phyloP scores from a whole-genome alignment of 768 basidiomycete genomes.

The Pisolithus microcarpus region DNA sequence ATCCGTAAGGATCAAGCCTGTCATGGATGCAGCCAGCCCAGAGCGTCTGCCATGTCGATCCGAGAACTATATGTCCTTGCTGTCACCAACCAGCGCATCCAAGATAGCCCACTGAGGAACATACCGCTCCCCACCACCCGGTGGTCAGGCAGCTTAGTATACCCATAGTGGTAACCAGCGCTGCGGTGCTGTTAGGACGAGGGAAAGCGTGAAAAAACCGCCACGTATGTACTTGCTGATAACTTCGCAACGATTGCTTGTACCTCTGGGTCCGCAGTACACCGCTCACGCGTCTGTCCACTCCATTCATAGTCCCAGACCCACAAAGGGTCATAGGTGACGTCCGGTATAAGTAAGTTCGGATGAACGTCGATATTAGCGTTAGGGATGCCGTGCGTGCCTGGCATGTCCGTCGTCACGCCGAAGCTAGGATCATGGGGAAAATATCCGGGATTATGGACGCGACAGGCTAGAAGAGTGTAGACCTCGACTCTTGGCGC shows the following conservation, averaged over 20 bases:
- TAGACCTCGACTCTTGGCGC: conserved; percentile 72
- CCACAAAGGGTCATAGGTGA: not conserved
- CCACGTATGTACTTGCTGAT: conserved; percentile 42
- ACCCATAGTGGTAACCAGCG: conserved; percentile 46
- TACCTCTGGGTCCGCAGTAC: conserved; percentile 64
- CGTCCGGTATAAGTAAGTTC: conserved; percentile 2
- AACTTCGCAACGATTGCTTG: conserved; percentile 66
- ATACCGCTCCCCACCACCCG: conserved; percentile 80
- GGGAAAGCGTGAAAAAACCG: not conserved
- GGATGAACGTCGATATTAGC: not conserved
- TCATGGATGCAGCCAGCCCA: conserved; percentile 52
- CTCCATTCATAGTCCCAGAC: not conserved
- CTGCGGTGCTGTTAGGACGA: not conserved
- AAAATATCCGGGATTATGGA: conserved; percentile 52
- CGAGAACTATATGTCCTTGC: conserved; percentile 42
- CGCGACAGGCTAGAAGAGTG: conserved; percentile 60
- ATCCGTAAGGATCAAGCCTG: conserved; percentile 59
- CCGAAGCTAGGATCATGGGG: not conserved
- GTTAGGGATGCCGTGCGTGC: no score
- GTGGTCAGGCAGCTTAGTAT: conserved; percentile 71
- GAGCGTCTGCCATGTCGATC: conserved; percentile 69
- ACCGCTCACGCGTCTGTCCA: conserved; percentile 25
- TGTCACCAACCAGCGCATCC: not conserved
- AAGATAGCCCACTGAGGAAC: conserved; percentile 18
- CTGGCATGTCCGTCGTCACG: no score